Evolutionary conservation across 352 stramenopile genomes (phyloP).

Genomic region (Phytophthora quininea): DNA sequence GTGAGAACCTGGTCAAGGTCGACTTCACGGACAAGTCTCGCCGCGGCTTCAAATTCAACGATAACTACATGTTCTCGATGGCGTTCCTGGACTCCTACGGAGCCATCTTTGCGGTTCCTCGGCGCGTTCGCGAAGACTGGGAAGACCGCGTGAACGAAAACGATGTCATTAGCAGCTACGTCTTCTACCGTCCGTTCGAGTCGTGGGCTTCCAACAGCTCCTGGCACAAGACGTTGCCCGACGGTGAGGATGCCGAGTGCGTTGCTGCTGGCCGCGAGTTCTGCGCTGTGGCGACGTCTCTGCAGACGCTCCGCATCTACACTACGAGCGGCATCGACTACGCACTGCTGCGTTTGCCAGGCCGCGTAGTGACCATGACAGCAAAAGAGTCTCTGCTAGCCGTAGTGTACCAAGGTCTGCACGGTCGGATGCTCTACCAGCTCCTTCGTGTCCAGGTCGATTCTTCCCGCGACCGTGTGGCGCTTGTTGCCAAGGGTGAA

Average conservation of each 20-base stretch:
- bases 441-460: conserved; percentile 55
- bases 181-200: conserved; percentile 87
- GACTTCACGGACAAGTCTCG: conserved; percentile 83
- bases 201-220: conserved; percentile 84
- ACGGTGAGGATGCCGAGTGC: conserved; percentile 76
- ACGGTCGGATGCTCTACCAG: conserved; percentile 58
- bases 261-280: conserved; percentile 68
- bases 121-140: conserved; percentile 66
- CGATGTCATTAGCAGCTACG: conserved; percentile 69
- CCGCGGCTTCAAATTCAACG: conserved; percentile 86
- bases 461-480: conserved; percentile 48
- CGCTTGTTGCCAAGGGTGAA: conserved; percentile 46
- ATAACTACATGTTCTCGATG: conserved; percentile 87
- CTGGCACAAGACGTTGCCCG: conserved; percentile 74
- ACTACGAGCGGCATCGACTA: conserved; percentile 72
- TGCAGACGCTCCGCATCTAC: conserved; percentile 78
- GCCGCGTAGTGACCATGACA: conserved; percentile 77
- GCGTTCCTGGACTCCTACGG: conserved; percentile 71
- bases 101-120: conserved; percentile 75
- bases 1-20: conserved; percentile 81
- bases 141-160: conserved; percentile 49
- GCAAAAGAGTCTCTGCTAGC: conserved; percentile 59
- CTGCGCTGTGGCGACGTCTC: conserved; percentile 75
- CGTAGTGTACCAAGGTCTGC: conserved; percentile 67
- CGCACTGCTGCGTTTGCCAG: conserved; percentile 60